Conservation (phyloP, 1,284 basidiomycete species). For the Apiotrichum gracile region DNA sequence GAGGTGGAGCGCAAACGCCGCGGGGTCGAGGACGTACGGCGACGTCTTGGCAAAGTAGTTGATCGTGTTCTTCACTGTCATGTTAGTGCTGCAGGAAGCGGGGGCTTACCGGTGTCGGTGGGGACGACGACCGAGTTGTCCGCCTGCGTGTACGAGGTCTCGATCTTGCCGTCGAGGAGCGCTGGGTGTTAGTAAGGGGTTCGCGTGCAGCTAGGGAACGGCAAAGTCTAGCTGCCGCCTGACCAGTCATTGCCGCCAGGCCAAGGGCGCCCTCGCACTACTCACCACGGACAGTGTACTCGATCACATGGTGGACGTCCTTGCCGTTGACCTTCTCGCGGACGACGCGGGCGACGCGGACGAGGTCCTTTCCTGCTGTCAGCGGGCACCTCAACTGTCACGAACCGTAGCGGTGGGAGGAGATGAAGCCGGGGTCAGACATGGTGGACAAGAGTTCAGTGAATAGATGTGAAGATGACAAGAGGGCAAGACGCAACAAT, state of each 20-base stretch:
- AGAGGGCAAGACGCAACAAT: not conserved
- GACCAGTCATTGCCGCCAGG: no score
- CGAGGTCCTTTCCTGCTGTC: conserved; percentile 67
- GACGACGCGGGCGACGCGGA: conserved; percentile 78
- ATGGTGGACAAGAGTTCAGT: conserved; percentile 15
- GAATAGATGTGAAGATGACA: not conserved
- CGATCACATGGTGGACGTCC: conserved; percentile 46
- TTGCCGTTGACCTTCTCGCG: conserved; percentile 61
- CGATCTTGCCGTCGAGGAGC: conserved; percentile 74
- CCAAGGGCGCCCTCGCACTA: no score
- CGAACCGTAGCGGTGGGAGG: conserved; percentile 38
- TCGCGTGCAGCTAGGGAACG: not conserved
- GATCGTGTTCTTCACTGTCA: conserved; percentile 81
- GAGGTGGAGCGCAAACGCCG: conserved; percentile 80
- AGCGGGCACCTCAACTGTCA: not conserved
- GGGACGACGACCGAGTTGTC: conserved; percentile 80
- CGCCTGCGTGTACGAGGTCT: conserved; percentile 68
- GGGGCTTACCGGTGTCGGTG: conserved; percentile 70
- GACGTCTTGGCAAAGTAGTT: conserved; percentile 85
- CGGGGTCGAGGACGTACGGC: conserved; percentile 72
- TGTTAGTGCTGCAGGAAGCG: conserved; percentile 27
- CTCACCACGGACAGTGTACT: conserved; percentile 50
- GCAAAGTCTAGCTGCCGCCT: no score
- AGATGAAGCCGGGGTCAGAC: conserved; percentile 37
- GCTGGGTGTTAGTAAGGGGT: conserved; percentile 29